Percentiles rank a stretch among this genome's conserved stretches.
Conservation (phyloP, 2,329 filamentous ascomycete genomes). For the Aspergillus aculeatus region DNA sequence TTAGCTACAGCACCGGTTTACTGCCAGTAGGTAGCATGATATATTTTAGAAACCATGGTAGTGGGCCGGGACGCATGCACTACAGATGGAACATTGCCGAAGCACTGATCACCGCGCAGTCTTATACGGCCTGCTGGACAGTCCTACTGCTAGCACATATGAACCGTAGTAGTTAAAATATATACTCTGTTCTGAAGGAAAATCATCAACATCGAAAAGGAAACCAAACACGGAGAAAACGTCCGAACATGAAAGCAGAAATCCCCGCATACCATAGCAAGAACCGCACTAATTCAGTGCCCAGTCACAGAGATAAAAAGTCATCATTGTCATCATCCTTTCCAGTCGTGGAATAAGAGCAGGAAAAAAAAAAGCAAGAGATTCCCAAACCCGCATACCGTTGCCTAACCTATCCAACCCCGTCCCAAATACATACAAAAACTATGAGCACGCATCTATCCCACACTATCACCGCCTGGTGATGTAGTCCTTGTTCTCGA, state of each 20-base stretch:
- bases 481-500: conserved; percentile 80
- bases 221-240: not conserved
- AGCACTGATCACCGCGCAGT: too few species aligned
- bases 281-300: not conserved
- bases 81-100: too few species aligned
- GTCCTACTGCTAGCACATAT: too few species aligned
- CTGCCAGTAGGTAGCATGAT: too few species aligned
- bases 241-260: not conserved
- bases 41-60: too few species aligned
- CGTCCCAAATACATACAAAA: conserved; percentile 1
- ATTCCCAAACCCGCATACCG: conserved; percentile 3
- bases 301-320: not conserved
- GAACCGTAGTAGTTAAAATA: too few species aligned
- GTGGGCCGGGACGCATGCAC: too few species aligned
- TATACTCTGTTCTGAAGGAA: too few species aligned
- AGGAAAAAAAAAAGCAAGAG: not conserved
- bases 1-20: too few species aligned
- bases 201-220: conserved; percentile 3
- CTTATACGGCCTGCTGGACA: too few species aligned
- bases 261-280: not conserved
- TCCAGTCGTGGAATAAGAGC: not conserved
- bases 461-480: conserved; percentile 28
- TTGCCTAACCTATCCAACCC: conserved; percentile 1
- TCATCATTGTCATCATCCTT: not conserved
- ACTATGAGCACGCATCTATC: conserved; percentile 1